phyloP scores from a whole-genome alignment of 192 early-diverging fungal genomes.

The Funneliformis geosporum region DNA sequence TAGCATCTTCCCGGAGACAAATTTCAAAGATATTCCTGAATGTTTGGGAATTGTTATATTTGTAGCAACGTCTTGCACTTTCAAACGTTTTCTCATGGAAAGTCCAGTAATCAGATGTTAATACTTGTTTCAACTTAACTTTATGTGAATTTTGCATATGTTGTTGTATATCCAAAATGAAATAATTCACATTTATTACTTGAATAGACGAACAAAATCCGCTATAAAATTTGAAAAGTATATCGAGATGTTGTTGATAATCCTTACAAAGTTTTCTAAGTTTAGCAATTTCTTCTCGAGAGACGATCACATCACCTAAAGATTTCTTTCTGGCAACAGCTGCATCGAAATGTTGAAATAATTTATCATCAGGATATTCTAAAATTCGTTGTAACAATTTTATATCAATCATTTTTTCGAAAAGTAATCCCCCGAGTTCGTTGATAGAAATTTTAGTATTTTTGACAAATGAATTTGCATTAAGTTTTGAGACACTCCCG shows the following conservation, averaged over 20 bases:
- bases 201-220: background rate
- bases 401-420: background rate
- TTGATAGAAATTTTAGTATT: background rate
- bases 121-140: background rate
- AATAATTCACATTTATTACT: background rate
- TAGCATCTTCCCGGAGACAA: background rate
- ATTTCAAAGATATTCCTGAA: conserved; percentile 12
- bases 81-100: background rate
- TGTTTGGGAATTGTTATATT: background rate
- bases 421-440: background rate
- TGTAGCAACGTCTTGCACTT: background rate
- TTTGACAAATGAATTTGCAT: background rate
- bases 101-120: background rate
- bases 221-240: background rate
- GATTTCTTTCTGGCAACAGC: background rate
- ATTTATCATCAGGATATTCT: background rate
- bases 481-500: background rate
- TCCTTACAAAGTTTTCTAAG: background rate
- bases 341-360: background rate
- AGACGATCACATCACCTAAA: background rate
- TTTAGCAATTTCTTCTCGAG: background rate
- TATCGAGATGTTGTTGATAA: background rate
- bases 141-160: background rate
- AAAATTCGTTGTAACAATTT: background rate
- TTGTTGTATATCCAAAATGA: background rate